Conservation (phyloP, 2,329 filamentous ascomycete species). For the Diplodia intermedia region DNA sequence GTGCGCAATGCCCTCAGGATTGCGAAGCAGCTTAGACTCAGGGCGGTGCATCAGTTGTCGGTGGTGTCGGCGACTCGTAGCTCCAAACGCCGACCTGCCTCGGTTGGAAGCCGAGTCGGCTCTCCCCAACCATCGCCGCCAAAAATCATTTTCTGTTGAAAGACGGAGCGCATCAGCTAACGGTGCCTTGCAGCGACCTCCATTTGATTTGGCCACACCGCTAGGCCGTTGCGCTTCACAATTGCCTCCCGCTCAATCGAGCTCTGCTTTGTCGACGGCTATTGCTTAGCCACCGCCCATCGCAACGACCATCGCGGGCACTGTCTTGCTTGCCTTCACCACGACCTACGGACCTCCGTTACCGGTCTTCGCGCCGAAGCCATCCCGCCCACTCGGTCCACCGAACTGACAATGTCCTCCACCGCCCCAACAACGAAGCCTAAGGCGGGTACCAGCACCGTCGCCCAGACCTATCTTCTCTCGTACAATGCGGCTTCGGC, state of each 20-base stretch:
- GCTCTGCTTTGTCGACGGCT: not conserved
- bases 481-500: conserved; percentile 84
- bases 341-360: not conserved
- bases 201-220: not conserved
- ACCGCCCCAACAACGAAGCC: conserved; percentile 6
- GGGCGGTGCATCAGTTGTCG: not conserved
- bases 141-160: conserved; percentile 4
- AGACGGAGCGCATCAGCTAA: not conserved
- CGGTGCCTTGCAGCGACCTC: not conserved
- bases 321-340: not conserved
- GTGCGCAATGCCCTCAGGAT: no score
- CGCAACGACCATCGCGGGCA: not conserved
- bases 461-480: conserved; percentile 69
- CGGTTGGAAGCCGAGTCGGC: conserved; percentile 5
- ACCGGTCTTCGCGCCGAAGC: not conserved
- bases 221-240: not conserved
- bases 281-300: not conserved
- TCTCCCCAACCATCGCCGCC: conserved; percentile 10
- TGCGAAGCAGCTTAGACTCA: no score
- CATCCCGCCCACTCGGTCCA: not conserved
- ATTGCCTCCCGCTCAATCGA: not conserved
- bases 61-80: not conserved
- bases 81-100: conserved; percentile 18
- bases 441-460: not conserved
- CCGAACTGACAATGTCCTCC: conserved; percentile 4